A percentile compares a stretch with the other conserved stretches of the same genome.
Evolutionary conservation across 768 basidiomycete genomes (phyloP).

Genomic region (Strobilomyces dryophilus): DNA sequence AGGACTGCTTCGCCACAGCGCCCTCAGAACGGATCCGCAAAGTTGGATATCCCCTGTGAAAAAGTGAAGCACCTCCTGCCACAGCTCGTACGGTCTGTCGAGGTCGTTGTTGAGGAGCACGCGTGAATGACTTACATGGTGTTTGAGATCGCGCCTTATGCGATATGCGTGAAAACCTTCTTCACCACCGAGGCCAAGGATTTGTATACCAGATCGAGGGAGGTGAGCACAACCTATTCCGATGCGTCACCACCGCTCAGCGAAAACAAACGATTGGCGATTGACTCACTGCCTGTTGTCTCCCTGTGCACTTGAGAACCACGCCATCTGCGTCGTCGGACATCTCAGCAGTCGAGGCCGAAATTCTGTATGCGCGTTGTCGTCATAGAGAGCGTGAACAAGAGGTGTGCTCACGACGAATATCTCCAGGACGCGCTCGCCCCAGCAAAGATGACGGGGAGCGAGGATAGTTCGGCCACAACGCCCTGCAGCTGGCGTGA

Average conservation of each 20-base stretch:
- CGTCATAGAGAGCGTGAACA: no score
- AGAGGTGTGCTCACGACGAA: background rate
- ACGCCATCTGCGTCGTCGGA: constrained; percentile 1
- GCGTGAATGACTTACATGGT: background rate
- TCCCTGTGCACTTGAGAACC: background rate
- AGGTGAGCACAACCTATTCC: background rate
- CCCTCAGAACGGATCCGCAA: background rate
- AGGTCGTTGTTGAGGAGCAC: no score
- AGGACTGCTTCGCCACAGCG: no score
- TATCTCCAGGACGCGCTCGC: background rate
- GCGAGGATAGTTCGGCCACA: background rate
- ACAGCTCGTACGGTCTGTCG: background rate
- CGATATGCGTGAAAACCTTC: background rate
- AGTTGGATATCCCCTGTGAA: background rate
- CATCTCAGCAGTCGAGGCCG: constrained; percentile 4
- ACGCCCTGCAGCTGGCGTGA: background rate
- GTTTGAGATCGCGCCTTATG: background rate
- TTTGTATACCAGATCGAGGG: background rate
- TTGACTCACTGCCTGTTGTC: background rate
- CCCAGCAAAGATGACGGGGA: background rate
- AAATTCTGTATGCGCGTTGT: no score
- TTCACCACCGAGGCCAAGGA: no score
- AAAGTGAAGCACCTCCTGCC: background rate
- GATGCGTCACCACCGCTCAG: background rate
- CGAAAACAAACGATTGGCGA: no score